Conservation (phyloP, 2,329 filamentous ascomycete species). For the Xylaria sp. region DNA sequence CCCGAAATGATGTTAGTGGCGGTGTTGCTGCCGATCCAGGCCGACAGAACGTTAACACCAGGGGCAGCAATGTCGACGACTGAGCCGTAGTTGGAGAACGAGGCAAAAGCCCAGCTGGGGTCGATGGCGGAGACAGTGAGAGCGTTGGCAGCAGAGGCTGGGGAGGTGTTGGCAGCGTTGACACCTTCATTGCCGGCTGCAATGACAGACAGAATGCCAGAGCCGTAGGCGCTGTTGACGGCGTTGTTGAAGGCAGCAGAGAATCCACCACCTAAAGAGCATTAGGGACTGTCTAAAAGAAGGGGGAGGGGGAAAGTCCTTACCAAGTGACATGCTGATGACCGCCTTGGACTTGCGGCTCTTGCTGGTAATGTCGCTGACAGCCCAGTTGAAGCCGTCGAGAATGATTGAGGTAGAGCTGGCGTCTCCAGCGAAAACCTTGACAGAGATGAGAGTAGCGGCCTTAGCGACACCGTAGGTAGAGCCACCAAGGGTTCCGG, state of each 20-base stretch:
- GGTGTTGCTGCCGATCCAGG: constrained; percentile 55
- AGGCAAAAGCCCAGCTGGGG: constrained; percentile 52
- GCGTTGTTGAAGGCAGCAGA: constrained; percentile 63
- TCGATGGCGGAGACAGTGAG: constrained; percentile 65
- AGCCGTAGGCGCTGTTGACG: constrained; percentile 57
- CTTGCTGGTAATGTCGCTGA: constrained; percentile 58
- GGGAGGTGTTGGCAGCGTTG: constrained; percentile 57
- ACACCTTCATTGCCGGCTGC: constrained; percentile 65
- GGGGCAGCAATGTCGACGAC: constrained; percentile 58
- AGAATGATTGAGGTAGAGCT: constrained; percentile 46
- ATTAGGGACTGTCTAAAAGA: constrained; percentile 6
- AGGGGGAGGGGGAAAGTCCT: constrained; percentile 13
- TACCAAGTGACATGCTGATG: constrained; percentile 65
- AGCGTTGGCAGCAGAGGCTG: constrained; percentile 61
- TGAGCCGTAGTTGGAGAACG: constrained; percentile 63
- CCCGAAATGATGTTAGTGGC: constrained; percentile 62
- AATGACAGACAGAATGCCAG: constrained; percentile 64
- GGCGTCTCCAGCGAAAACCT: constrained; percentile 54
- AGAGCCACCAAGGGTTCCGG: constrained; percentile 57
- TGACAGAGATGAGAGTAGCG: constrained; percentile 56
- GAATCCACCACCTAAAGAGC: constrained; percentile 52
- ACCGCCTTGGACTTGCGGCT: constrained; percentile 57
- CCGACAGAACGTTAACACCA: constrained; percentile 55
- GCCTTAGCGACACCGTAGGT: constrained; percentile 60
- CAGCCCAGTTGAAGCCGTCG: constrained; percentile 54